Evolutionary conservation across 2,329 filamentous ascomycete species (phyloP), one percentile per base, ranked within the genome.

Genomic region (Clonostachys byssicola): DNA sequence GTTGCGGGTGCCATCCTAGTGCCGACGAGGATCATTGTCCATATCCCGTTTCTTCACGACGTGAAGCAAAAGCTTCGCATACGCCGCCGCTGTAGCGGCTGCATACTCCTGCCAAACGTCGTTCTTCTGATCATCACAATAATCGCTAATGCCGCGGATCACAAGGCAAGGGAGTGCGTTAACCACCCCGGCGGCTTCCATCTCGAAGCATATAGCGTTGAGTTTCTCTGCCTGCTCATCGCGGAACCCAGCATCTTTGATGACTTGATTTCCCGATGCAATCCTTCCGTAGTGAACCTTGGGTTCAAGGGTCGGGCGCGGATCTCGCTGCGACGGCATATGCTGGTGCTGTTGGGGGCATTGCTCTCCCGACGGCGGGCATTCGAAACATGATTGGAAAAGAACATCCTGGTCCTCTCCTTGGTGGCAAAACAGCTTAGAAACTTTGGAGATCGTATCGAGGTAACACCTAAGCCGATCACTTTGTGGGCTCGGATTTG

Each of bases 81-180:
- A 50, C 7, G 62, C 57, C 1, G 64, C 63, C 5, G 64, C 63
- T 5, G 56, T 57, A 0, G 55, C 56, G 2, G 65, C 60, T 6
- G 64, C 64, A 55, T 65, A 68, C 3, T 47, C 43, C 40, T 68
- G 63, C 62, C 61, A 68, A 6, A 34, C 48, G 20, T 63, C 60
- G 42, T 54, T 61, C 49, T 67, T 65, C 48, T 68, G 65, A 30
- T 58, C 58, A 47, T 69, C 66, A 1, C 61, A 57, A 47, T 68
- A 69, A 49, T 68, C 61, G 46, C 58, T 62, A 7, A 64, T 60
- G 6, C 64, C 62, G 39, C 64, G 64, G 46, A 69, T 60, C 6
- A 67, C 53, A 2, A 68, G 44, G 7, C 60, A 61, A 53, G 65
- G 62, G 0, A 70, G 45, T 0, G 55, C 50, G 36, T 39, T 17